Conservation (phyloP, 305 asterid species). For the Fraxinus greggii region DNA sequence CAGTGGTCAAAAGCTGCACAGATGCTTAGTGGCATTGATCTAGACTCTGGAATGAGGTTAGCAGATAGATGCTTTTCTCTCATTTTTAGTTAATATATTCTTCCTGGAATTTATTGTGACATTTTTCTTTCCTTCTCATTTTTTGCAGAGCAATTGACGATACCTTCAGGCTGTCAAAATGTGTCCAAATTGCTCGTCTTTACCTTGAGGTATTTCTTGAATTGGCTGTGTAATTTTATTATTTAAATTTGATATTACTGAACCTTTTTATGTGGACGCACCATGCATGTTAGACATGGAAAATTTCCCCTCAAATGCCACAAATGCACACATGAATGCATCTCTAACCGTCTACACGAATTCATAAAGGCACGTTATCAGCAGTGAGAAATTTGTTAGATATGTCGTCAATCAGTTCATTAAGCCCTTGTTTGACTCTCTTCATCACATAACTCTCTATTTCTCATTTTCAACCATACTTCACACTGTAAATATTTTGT, state of each 20-base stretch:
- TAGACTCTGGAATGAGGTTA: slow-evolving; percentile 98
- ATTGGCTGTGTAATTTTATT: not conserved
- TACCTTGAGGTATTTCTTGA: slow-evolving; percentile 76
- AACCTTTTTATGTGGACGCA: not conserved
- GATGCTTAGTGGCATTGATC: slow-evolving; percentile 98
- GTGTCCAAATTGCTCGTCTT: slow-evolving; percentile 94
- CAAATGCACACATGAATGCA: not conserved
- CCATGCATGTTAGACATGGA: not conserved
- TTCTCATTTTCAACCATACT: too few species aligned
- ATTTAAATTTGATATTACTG: not conserved
- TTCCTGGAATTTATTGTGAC: slow-evolving; percentile 1
- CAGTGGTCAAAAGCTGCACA: slow-evolving; percentile 98
- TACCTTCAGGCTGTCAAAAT: slow-evolving; percentile 77
- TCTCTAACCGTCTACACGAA: not conserved
- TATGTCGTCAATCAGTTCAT: not conserved
- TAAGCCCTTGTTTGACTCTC: too few species aligned
- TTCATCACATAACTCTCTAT: too few species aligned
- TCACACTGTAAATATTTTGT: too few species aligned
- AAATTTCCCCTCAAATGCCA: not conserved
- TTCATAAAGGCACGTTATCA: not conserved
- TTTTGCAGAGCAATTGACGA: slow-evolving; percentile 84
- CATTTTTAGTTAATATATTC: slow-evolving; percentile 11
- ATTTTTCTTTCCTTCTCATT: slow-evolving; percentile 11
- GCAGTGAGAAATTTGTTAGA: not conserved
- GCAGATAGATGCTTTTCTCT: slow-evolving; percentile 11